Evolutionary conservation across 306 rosid genomes (phyloP), one percentile per base, ranked within the genome.

Genomic region (Castanea mollissima): DNA sequence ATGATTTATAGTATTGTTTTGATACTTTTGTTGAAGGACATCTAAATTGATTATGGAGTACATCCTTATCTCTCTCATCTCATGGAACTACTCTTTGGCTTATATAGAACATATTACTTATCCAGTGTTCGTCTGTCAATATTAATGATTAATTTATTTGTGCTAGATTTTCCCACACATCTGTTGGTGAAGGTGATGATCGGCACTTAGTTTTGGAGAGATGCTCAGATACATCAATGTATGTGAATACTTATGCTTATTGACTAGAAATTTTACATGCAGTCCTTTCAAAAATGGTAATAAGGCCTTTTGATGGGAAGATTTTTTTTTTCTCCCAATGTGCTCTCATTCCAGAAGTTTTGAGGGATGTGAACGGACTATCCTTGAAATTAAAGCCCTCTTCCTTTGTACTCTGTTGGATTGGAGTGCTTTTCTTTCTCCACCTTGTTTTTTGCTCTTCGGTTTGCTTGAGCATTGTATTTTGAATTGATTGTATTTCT

Each of bases 131-230:
- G 52, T 41, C 51, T 46, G 73, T 68, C 69, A 60, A 71, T 77
- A 52, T 70, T 63, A 56, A 64, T 74, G 41, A 34, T 74, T 9
- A 65, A 35, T 27, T 74, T 65, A 74, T 59, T 79, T 81, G 32
- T 87, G 79, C 76, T 84, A 95, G 99, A 82, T 91, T 93, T 91
- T 82, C 89, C 32, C 99, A 95, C 83, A 88, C 88, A 89, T 95
- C 99, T 74, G 89, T 90, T 83, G 99, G 98, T 84, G 99, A 91
- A 91, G 99, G 99, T 64, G 97, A 86, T 75, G 88, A 89, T n/a
- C 91, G 99, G 55, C 99, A 90, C 83, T 88, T 95, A 89, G 75
- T 93, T 86, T 82, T 95, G 86, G 93, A 87, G 92, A 89, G 97
- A 72, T 90, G 96, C 81, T 84, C 93, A 20, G 99, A 95, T 84